phyloP scores from a whole-genome alignment of 257 asterid species.

The Gentiana straminea region DNA sequence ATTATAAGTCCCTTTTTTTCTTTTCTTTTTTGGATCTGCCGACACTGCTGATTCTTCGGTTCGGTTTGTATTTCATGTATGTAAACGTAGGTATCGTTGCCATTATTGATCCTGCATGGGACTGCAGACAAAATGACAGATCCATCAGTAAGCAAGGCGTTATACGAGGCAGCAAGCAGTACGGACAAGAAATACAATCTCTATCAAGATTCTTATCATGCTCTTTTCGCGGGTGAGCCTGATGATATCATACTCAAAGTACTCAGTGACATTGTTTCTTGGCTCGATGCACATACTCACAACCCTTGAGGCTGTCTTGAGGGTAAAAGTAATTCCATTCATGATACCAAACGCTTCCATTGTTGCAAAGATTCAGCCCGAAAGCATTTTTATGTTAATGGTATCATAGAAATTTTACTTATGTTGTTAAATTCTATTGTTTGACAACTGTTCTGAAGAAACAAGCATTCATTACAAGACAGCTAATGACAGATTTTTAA shows the following conservation, averaged over 20 bases:
- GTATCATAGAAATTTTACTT: too few species aligned
- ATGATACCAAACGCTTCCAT: too few species aligned
- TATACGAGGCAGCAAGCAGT: constrained; percentile 34
- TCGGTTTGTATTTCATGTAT: not conserved
- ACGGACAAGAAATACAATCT: constrained; percentile 35
- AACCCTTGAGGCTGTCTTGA: too few species aligned
- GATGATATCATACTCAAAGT: constrained; percentile 35
- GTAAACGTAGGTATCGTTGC: constrained; percentile 52
- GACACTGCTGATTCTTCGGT: not conserved
- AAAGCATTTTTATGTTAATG: too few species aligned
- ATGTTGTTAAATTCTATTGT: too few species aligned
- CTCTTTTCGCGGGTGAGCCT: constrained; percentile 44
- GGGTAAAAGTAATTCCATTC: too few species aligned
- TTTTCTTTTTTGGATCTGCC: not conserved
- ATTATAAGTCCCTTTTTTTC: too few species aligned
- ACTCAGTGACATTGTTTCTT: constrained; percentile 30
- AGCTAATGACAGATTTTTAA: too few species aligned
- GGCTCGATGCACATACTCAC: constrained; percentile 29
- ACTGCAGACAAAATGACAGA: constrained; percentile 68
- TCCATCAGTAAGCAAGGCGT: constrained; percentile 39
- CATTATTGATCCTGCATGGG: constrained; percentile 76
- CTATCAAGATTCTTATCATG: constrained; percentile 37
- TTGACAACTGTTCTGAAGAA: too few species aligned
- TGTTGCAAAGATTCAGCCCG: too few species aligned
- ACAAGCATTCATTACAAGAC: too few species aligned